Conservation (phyloP, 208 protist genomes). For the Crithidia brevicula region DNA sequence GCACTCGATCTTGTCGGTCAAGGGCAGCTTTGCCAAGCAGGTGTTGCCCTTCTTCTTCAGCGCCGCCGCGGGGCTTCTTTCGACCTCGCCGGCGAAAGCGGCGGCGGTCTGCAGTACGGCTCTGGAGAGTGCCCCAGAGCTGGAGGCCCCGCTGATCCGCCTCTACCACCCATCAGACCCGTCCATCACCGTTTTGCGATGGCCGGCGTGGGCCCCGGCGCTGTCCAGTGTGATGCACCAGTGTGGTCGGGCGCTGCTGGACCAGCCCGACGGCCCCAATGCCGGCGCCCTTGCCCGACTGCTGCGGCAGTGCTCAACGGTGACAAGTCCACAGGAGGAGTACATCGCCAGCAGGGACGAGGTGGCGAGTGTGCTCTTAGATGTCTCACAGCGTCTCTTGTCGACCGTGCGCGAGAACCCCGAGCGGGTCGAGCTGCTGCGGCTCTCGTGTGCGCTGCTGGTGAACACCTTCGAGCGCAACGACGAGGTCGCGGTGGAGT, state of each 20-base stretch:
- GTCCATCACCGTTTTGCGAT: constrained; percentile 57
- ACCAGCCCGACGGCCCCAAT: constrained; percentile 39
- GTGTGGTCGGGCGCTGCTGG: constrained; percentile 48
- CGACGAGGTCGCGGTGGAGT: constrained; percentile 47
- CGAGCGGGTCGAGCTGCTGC: constrained; percentile 45
- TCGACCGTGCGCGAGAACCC: constrained; percentile 32
- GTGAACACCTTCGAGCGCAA: constrained; percentile 82
- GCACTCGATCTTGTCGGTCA: constrained; percentile 46
- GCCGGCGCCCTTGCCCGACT: constrained; percentile 41
- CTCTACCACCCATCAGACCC: constrained; percentile 55
- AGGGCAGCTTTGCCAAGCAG: constrained; percentile 48
- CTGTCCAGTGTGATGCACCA: constrained; percentile 50
- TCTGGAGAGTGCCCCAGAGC: constrained; percentile 60
- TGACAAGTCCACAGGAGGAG: constrained; percentile 57
- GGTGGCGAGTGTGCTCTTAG: constrained; percentile 47
- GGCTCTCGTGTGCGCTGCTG: constrained; percentile 66
- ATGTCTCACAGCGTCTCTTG: constrained; percentile 51
- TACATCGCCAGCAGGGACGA: constrained; percentile 45
- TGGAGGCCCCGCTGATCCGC: constrained; percentile 26
- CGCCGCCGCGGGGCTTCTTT: constrained; percentile 35
- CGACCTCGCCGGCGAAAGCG: constrained; percentile 21
- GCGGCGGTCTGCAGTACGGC: constrained; percentile 69
- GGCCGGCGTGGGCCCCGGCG: constrained; percentile 56
- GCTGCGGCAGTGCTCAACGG: constrained; percentile 61
- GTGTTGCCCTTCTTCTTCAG: constrained; percentile 78